Evolutionary conservation across 2,329 filamentous ascomycete genomes (phyloP).

Genomic region (Hymenoscyphus salicellus): DNA sequence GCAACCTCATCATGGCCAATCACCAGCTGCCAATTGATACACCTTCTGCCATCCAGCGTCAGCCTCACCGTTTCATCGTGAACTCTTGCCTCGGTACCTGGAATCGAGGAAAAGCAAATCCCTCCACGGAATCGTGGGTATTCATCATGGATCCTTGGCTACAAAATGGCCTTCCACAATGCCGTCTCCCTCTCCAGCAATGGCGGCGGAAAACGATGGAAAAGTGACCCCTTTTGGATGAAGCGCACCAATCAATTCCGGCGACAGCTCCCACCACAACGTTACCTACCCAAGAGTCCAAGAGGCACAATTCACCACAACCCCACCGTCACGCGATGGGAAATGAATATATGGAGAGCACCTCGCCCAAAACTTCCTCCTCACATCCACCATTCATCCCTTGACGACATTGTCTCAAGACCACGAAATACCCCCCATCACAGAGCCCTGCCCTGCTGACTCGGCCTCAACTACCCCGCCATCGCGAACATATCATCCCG

Average conservation of each 20-base stretch:
- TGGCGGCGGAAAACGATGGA: neutral
- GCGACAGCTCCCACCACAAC: neutral
- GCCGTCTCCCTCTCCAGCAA: neutral
- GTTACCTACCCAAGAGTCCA: too few relatives aligned
- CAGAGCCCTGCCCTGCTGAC: too few relatives aligned
- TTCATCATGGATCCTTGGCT: neutral
- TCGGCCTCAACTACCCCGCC: constrained; percentile 8
- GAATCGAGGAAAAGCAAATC: neutral
- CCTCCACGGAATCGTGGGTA: neutral
- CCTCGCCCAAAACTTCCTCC: neutral
- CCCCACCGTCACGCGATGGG: neutral
- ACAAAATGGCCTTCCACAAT: neutral
- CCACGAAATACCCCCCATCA: neutral
- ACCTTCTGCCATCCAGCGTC: neutral
- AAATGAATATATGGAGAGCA: neutral
- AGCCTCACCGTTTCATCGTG: neutral
- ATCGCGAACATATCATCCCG: constrained; percentile 13
- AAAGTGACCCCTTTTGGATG: neutral
- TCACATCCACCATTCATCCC: neutral
- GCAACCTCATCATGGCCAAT: neutral
- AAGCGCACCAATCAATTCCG: neutral
- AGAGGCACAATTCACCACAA: neutral
- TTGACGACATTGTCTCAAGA: neutral
- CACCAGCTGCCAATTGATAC: neutral
- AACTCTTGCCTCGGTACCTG: neutral